Evolutionary conservation across 352 stramenopile species (phyloP).

Genomic region (Pythium rhizo-oryzae): DNA sequence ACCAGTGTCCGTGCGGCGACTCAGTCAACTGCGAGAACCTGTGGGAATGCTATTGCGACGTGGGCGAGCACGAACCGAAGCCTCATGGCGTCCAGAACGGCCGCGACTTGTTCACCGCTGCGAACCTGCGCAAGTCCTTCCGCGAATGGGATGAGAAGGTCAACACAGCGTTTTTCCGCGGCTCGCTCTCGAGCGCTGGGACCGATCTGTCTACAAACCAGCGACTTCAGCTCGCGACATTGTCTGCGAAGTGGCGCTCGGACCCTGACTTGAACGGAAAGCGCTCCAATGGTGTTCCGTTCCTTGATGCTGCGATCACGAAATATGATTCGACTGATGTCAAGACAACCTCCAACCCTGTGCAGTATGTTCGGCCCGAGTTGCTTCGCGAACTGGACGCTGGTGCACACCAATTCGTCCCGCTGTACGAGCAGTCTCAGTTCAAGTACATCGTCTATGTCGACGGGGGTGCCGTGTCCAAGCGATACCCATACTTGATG

Average conservation of each 20-base stretch:
- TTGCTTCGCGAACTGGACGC: slow-evolving; percentile 81
- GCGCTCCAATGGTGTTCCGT: slow-evolving; percentile 66
- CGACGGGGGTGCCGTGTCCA: slow-evolving; percentile 97
- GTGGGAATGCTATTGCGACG: slow-evolving; percentile 81
- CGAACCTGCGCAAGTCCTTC: slow-evolving; percentile 97
- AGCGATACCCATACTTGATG: slow-evolving; percentile 99
- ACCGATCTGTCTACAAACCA: slow-evolving; percentile 97
- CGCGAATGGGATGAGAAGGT: slow-evolving; percentile 96
- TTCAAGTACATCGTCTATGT: slow-evolving; percentile 99
- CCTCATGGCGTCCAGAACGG: slow-evolving; percentile 60
- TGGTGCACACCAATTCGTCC: slow-evolving; percentile 95
- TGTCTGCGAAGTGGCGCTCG: slow-evolving; percentile 95
- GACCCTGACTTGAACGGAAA: slow-evolving; percentile 87
- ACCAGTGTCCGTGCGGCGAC: slow-evolving; percentile 70
- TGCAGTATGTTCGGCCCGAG: slow-evolving; percentile 92
- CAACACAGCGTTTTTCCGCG: slow-evolving; percentile 98
- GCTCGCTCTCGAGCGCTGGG: slow-evolving; percentile 95
- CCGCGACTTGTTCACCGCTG: slow-evolving; percentile 97
- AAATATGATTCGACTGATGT: slow-evolving; percentile 97
- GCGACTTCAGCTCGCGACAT: slow-evolving; percentile 90
- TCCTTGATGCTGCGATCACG: slow-evolving; percentile 97
- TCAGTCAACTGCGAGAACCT: slow-evolving; percentile 71
- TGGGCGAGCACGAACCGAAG: slow-evolving; percentile 58
- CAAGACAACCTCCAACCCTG: slow-evolving; percentile 93
- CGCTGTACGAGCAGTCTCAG: slow-evolving; percentile 97